Evolutionary conservation across 2,329 filamentous ascomycete genomes (phyloP).

Genomic region (Fusarium agapanthi): DNA sequence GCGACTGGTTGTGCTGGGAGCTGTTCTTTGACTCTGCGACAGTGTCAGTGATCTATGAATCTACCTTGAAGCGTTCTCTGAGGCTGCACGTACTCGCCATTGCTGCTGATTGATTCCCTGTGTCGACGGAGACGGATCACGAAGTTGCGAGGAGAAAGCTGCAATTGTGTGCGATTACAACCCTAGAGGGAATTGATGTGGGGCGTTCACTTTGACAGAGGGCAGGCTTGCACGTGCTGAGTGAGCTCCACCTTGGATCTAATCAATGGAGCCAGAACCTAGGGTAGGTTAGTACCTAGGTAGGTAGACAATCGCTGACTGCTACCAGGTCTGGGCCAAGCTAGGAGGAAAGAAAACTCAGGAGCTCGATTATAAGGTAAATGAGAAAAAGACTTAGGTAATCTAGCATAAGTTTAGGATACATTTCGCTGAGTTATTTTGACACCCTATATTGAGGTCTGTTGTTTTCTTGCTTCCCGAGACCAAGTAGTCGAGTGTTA

Average conservation of each 20-base stretch:
- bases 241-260: background rate
- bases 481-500: background rate
- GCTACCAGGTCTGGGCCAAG: background rate
- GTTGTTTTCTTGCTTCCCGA: background rate
- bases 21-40: constrained; percentile 97
- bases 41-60: constrained; percentile 29
- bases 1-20: constrained; percentile 97
- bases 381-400: background rate
- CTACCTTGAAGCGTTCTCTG: background rate
- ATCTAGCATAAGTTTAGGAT: background rate
- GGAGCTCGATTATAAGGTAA: background rate
- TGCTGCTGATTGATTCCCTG: constrained; percentile 47
- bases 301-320: background rate
- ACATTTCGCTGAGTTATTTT: background rate
- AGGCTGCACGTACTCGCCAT: constrained; percentile 52
- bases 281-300: background rate
- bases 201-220: constrained; percentile 18
- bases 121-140: constrained; percentile 41
- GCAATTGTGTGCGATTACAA: constrained; percentile 44
- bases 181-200: constrained; percentile 41
- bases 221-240: constrained; percentile 17
- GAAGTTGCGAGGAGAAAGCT: constrained; percentile 40
- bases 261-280: background rate
- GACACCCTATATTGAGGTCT: background rate
- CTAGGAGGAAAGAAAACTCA: background rate